Base-by-base conservation (phyloP, 2,329 filamentous ascomycete species). In the Aspergillus fumigatiaffinis region DNA sequence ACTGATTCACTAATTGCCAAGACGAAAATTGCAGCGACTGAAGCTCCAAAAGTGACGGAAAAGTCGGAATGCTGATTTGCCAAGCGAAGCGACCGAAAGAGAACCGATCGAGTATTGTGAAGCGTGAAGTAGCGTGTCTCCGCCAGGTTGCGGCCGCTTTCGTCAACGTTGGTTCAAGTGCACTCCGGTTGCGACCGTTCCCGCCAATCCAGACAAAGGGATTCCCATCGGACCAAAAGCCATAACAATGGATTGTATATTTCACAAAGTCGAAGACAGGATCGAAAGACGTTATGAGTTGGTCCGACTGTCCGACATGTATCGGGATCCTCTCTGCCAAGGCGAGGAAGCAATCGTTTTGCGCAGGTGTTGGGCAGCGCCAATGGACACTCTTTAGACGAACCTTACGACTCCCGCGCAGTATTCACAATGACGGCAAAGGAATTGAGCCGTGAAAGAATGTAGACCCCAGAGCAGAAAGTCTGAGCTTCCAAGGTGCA, bases 171-270 rank as follows among this genome's bases (percentile, higher is more conserved):
- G 44, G 48, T 47, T 41, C 53, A 48, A 46, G 29, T 58, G 52
- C 51, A 23, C 49, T 52, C 54, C 58, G 56, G 56, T 62, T 65
- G 64, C 63, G 62, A 64, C 61, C 64, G 63, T 60, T 51, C 51
- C 50, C 44, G 21, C 44, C 44, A 23, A 46, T 47, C 52, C 49
- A 28, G 47, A 29, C 47, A 46, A 51, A 41, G 41, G 42, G 25
- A 20, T 28, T 46, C 47, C 42, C 10, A 38, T 41, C 52, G 32
- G 50, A 54, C 38, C 51, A 52, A 28, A 47, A 35, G 38, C 47
- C 46, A 47, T 44, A 47, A 57, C 51, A 52, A 54, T 44, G 26
- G 47, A 41, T 55, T 46, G 52, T 50, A 57, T 49, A 48, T 51
- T 53, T 51, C 44, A 56, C 3, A 35, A 50, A 48, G 41, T 4